Evolutionary conservation across 768 basidiomycete species (phyloP).

Genomic region (Amanita inopinata): DNA sequence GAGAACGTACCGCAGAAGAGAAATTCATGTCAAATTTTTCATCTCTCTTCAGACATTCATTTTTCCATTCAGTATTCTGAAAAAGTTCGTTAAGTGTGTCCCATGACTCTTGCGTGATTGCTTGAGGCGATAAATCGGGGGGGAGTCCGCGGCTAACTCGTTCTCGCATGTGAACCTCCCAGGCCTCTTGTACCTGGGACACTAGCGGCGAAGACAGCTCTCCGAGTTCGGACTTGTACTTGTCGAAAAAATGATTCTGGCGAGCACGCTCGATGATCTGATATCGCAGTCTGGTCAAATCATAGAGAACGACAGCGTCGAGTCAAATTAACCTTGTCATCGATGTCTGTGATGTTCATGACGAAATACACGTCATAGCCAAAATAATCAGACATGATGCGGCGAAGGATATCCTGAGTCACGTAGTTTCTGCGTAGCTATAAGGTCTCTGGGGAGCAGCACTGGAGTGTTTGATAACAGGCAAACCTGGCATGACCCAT

Average conservation of each 20-base stretch:
- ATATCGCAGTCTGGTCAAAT: neutral
- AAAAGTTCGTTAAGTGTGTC: conserved; percentile 37
- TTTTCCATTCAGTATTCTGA: conserved; percentile 53
- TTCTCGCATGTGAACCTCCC: conserved; percentile 51
- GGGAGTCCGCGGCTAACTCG: conserved; percentile 60
- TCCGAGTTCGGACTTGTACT: conserved; percentile 44
- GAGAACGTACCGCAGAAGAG: conserved; percentile 54
- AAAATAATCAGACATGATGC: conserved; percentile 93
- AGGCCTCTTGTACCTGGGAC: conserved; percentile 46
- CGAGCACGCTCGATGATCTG: conserved; percentile 93
- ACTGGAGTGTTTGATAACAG: conserved; percentile 1
- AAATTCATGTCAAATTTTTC: conserved; percentile 94
- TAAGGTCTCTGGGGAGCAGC: conserved; percentile 6
- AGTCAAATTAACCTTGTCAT: conserved; percentile 73
- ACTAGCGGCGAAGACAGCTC: conserved; percentile 51
- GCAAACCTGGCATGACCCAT: conserved; percentile 95
- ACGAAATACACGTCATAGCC: conserved; percentile 97
- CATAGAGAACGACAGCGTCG: conserved; percentile 13
- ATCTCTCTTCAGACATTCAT: conserved; percentile 63
- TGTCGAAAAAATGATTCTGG: conserved; percentile 62
- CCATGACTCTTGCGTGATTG: conserved; percentile 52
- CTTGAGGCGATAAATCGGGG: conserved; percentile 31
- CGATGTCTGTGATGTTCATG: conserved; percentile 99
- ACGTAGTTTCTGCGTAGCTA: conserved; percentile 75
- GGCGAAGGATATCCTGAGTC: conserved; percentile 82